Evolutionary conservation across 495 filamentous ascomycete genomes (phyloP).

Genomic region (Xylaria longipes): DNA sequence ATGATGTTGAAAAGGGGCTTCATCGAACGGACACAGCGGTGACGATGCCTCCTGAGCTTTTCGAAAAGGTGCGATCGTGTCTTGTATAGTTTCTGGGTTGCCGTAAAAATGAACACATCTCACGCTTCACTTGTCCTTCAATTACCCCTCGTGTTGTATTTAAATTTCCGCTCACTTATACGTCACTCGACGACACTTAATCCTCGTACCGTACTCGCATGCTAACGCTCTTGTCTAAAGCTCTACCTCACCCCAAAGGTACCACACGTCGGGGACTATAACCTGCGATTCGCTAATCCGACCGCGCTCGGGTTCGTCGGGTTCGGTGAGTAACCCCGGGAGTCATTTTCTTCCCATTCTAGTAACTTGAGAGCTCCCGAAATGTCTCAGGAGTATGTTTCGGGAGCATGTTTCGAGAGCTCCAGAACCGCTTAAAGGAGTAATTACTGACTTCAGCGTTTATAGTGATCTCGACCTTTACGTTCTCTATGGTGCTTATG

Average conservation of each 20-base stretch:
- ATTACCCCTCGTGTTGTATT: neutral
- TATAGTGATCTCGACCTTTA: conserved; percentile 57
- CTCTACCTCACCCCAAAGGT: conserved; percentile 63
- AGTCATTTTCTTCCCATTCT: no score
- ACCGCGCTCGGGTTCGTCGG: conserved; percentile 62
- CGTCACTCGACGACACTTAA: neutral
- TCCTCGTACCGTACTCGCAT: neutral
- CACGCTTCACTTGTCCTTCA: no score
- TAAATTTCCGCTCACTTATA: neutral
- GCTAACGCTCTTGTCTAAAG: conserved; percentile 25
- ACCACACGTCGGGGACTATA: conserved; percentile 54
- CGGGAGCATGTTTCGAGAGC: no score
- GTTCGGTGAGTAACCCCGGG: no score
- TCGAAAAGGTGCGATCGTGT: conserved; percentile 53
- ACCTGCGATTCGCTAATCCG: conserved; percentile 59
- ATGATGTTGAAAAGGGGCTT: conserved; percentile 50
- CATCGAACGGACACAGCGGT: conserved; percentile 46
- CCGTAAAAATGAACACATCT: neutral
- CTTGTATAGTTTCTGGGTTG: neutral
- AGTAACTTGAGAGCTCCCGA: no score
- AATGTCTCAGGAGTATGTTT: no score
- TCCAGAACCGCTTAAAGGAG: no score
- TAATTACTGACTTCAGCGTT: no score
- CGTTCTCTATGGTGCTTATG: conserved; percentile 57
- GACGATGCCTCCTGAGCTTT: conserved; percentile 61